A percentile compares a stretch with the other conserved stretches of the same genome.
Evolutionary conservation across 2,329 filamentous ascomycete species (phyloP).

Genomic region (Colletotrichum lini): DNA sequence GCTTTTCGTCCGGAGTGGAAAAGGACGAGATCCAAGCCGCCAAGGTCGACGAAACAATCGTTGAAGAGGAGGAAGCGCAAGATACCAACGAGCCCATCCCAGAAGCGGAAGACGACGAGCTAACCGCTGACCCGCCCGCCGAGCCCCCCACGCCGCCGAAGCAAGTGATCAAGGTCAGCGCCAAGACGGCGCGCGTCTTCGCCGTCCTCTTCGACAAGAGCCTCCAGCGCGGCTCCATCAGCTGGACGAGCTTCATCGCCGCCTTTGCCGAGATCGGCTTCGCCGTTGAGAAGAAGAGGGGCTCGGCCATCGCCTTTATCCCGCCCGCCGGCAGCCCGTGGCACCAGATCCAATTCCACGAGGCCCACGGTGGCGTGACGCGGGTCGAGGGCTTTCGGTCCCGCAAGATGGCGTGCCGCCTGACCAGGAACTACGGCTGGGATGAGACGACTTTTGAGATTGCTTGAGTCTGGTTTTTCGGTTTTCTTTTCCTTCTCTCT

Average conservation of each 20-base stretch:
- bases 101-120: background rate
- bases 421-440: slow-evolving; percentile 56
- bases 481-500: background rate
- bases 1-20: background rate
- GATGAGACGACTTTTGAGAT: slow-evolving; percentile 50
- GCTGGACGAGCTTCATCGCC: slow-evolving; percentile 56
- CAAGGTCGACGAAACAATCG: background rate
- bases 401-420: slow-evolving; percentile 48
- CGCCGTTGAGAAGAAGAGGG: slow-evolving; percentile 56
- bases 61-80: background rate
- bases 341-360: slow-evolving; percentile 52
- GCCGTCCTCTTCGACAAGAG: slow-evolving; percentile 52
- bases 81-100: background rate
- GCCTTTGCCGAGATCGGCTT: slow-evolving; percentile 61
- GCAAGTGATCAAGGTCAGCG: slow-evolving; percentile 53
- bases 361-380: slow-evolving; percentile 55
- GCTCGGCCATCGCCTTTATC: slow-evolving; percentile 59
- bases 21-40: background rate
- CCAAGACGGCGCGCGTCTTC: slow-evolving; percentile 56
- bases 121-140: background rate
- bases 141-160: background rate
- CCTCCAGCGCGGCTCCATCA: slow-evolving; percentile 50
- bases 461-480: background rate
- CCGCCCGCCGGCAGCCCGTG: slow-evolving; percentile 47
- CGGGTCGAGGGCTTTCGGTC: slow-evolving; percentile 53